Evolutionary conservation across 495 filamentous ascomycete species (phyloP).

Genomic region (Penicillium cinerascens): DNA sequence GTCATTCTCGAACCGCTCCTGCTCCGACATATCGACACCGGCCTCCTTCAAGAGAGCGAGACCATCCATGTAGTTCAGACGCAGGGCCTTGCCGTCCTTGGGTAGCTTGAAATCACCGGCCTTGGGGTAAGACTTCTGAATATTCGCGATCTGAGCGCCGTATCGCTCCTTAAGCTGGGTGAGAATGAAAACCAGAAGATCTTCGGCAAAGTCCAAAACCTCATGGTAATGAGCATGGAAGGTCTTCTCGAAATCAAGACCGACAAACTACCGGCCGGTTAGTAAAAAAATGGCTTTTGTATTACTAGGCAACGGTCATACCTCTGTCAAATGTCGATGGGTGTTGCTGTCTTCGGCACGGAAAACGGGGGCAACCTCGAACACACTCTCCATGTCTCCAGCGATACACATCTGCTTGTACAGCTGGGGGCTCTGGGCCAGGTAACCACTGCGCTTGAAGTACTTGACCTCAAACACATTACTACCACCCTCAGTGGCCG

Average conservation of each 20-base stretch:
- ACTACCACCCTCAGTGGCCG: conserved; percentile 88
- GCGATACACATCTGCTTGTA: conserved; percentile 97
- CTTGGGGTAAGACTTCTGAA: conserved; percentile 57
- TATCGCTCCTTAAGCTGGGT: conserved; percentile 65
- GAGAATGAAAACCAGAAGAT: conserved; percentile 87
- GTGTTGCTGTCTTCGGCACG: conserved; percentile 96
- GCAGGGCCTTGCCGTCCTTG: conserved; percentile 69
- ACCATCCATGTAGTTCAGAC: conserved; percentile 81
- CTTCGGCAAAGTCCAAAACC: conserved; percentile 74
- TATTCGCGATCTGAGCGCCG: conserved; percentile 60
- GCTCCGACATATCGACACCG: conserved; percentile 68
- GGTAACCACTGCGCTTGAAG: conserved; percentile 78
- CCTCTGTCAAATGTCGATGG: conserved; percentile 90
- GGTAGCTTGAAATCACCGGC: conserved; percentile 55
- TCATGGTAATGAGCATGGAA: conserved; percentile 88
- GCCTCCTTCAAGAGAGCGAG: conserved; percentile 77
- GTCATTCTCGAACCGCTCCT: conserved; percentile 72
- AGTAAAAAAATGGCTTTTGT: conserved; percentile 37
- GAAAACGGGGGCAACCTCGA: conserved; percentile 88
- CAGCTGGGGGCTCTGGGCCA: conserved; percentile 92
- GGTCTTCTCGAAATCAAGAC: conserved; percentile 97
- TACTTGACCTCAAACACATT: conserved; percentile 92
- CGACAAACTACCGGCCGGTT: conserved; percentile 60
- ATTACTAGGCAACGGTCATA: conserved; percentile 18
- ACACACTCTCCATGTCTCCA: conserved; percentile 85